Base-by-base conservation (phyloP, 192 early-diverging fungal genomes). In the Glomus cerebriforme region DNA sequence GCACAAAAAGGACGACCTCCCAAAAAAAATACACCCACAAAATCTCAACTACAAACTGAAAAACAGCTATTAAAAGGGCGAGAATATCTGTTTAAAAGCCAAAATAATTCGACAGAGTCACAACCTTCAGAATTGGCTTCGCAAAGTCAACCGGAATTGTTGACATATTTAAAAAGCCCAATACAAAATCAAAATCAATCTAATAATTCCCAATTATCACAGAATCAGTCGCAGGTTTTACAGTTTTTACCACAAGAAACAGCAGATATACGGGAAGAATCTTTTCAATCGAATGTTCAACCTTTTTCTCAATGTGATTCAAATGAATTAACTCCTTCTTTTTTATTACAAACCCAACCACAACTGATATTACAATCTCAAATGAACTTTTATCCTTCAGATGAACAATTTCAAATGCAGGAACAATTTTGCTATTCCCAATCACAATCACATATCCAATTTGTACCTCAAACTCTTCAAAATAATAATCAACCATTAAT, bases 1-100 rank as follows among this genome's bases (percentile, higher is more conserved):
- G 39, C 31, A 12, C 68, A 70, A 15, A 70, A 70, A 70, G 67
- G 67, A 69, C 29, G 67, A 43, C 67, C 67, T 10, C 3, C 35
- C 6, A 70, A 70, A 22, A 70, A 70, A 13, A 70, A 70, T 43
- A 7, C 26, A n/a, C n/a, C 34, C 2, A 10, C 22, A 45, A 22
- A 6, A 12, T 29, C n/a, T 24, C 26, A 54, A 54, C 49, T 43
- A 9, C 39, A 43, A 43, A 43, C n/a, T n/a, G n/a, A n/a, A n/a
- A n/a, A 43, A 2, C 39, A 43, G 39, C 12, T 43, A 43, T 10
- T 43, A 43, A 10, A 43, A 43, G 39, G 9, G 10, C 39, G 39
- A 43, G 39, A 43, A 12, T 10, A 43, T 43, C 39, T 2, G 39
- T 12, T 0, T 13, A 43, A 12, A 43, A 43, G 39, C 39, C 0